Evolutionary conservation across 1,284 basidiomycete genomes (phyloP), one percentile per base, ranked within the genome.

Genomic region (Paramarasmius palmivorus): DNA sequence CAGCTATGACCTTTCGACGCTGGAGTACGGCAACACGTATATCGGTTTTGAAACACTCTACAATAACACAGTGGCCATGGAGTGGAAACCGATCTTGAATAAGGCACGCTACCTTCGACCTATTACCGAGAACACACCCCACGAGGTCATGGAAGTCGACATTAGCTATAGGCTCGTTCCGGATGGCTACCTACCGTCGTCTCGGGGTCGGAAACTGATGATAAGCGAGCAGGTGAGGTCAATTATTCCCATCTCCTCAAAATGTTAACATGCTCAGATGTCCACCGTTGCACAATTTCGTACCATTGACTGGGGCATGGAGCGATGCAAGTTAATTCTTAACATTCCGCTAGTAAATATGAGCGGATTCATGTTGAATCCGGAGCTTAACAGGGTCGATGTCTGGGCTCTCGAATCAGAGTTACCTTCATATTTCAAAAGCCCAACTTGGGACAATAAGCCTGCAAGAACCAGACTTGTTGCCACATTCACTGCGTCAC

Each of bases 31-130:
- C 12, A 42, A 26, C 4, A 29, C 39, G 12, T 51, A 51, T 10
- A 51, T 51, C 19, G 50, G 50, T 22, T 42, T 51, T 17, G 50
- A 51, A 17, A 26, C 23, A 25, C 25, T 51, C 5, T 51, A 51
- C 26, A 29, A 26, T 8, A 51, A 51, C 12, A 7, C 39, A 7
- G 42, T 15, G 10, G 25, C 38, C 17, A 40, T 14, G 10, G 34
- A 19, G n/a, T 42, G 34, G 8, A n/a, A n/a, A 12, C 38, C 50
- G n/a, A 22, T 51, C 25, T 17, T 19, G 14, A 51, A 51, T 20
- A 29, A 35, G 29, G 39, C 50, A 3, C n/a, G 39, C 12, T 22
- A 40, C 17, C 17, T 40, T 22, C n/a, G 17, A 10, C 19, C 19
- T 17, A 40, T 17, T 17, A 9, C 39, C 9, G 10, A 14, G 22